A percentile compares a stretch with the other conserved stretches of the same genome.
Conservation (phyloP, 805 yeast genomes). For the Cyberlindnera mrakii region DNA sequence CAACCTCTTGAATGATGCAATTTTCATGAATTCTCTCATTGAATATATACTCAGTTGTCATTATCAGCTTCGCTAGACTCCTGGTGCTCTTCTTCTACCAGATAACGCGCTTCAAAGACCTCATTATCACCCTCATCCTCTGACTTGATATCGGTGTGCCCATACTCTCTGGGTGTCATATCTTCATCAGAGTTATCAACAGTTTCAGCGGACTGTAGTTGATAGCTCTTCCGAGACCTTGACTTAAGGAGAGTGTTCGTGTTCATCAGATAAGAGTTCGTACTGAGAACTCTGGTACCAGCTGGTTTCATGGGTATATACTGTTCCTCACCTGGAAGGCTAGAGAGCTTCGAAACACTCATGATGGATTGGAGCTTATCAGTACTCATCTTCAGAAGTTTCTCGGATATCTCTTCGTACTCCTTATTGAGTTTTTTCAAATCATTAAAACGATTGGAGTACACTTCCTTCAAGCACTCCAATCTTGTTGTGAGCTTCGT, state of each 20-base stretch:
- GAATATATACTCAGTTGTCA: too few species aligned
- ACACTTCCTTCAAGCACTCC: conserved; percentile 20
- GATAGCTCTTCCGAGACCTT: conserved; percentile 1
- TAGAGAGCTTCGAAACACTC: conserved; percentile 13
- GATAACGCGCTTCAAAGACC: not conserved
- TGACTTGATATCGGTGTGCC: too few species aligned
- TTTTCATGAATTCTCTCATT: too few species aligned
- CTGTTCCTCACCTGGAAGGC: not conserved
- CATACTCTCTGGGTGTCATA: too few species aligned
- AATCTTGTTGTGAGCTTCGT: conserved; percentile 15
- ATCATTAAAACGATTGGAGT: conserved; percentile 22
- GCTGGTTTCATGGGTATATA: conserved; percentile 1
- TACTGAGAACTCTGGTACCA: conserved; percentile 18
- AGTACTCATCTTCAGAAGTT: conserved; percentile 20
- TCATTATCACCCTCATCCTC: not conserved
- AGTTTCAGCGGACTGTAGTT: not conserved
- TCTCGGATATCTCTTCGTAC: conserved; percentile 19
- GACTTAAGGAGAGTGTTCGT: not conserved
- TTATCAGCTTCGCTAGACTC: too few species aligned
- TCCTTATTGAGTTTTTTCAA: conserved; percentile 25
- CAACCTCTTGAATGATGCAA: too few species aligned
- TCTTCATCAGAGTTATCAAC: conserved; percentile 1
- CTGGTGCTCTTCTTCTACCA: too few species aligned
- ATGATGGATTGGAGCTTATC: conserved; percentile 26
- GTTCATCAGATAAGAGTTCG: conserved; percentile 22